Conservation (phyloP, 2,329 filamentous ascomycete genomes). For the Pseudogymnoascus sp. region DNA sequence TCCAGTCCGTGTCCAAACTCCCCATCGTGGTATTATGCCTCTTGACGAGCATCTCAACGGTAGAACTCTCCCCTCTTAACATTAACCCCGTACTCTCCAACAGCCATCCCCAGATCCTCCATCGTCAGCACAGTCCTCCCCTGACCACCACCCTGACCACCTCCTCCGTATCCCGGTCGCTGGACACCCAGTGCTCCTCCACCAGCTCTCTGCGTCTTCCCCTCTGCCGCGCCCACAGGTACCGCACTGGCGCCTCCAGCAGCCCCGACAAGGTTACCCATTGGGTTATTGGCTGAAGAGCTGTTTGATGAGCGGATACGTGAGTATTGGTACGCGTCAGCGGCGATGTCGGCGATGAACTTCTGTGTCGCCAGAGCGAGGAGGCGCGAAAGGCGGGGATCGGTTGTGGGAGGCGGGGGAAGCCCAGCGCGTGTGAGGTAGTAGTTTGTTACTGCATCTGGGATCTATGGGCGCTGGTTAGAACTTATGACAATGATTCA, state of each 20-base stretch:
- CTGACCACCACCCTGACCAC: slow-evolving; percentile 79
- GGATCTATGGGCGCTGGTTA: slow-evolving; percentile 57
- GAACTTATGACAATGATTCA: background rate
- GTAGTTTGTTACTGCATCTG: slow-evolving; percentile 94
- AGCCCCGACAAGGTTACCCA: slow-evolving; percentile 74
- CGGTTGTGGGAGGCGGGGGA: slow-evolving; percentile 83
- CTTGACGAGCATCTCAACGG: slow-evolving; percentile 43
- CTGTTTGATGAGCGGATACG: slow-evolving; percentile 91
- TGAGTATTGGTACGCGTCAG: slow-evolving; percentile 95
- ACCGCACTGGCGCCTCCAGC: slow-evolving; percentile 59
- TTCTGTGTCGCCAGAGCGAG: slow-evolving; percentile 98
- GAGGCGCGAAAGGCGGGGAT: slow-evolving; percentile 82
- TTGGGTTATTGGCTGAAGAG: slow-evolving; percentile 78
- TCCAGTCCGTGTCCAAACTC: slow-evolving; percentile 1
- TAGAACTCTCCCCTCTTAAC: slow-evolving; percentile 98
- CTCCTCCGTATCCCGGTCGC: slow-evolving; percentile 74
- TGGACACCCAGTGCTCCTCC: slow-evolving; percentile 48
- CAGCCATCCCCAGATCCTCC: slow-evolving; percentile 97
- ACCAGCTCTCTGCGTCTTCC: slow-evolving; percentile 47
- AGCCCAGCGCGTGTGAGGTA: slow-evolving; percentile 95
- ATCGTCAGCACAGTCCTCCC: slow-evolving; percentile 94
- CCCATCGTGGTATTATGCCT: slow-evolving; percentile 1
- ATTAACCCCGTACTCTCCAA: slow-evolving; percentile 95
- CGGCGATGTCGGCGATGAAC: slow-evolving; percentile 94
- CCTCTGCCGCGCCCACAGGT: slow-evolving; percentile 43